phyloP scores from a whole-genome alignment of 805 yeast species.

The Ogataea philodendri region DNA sequence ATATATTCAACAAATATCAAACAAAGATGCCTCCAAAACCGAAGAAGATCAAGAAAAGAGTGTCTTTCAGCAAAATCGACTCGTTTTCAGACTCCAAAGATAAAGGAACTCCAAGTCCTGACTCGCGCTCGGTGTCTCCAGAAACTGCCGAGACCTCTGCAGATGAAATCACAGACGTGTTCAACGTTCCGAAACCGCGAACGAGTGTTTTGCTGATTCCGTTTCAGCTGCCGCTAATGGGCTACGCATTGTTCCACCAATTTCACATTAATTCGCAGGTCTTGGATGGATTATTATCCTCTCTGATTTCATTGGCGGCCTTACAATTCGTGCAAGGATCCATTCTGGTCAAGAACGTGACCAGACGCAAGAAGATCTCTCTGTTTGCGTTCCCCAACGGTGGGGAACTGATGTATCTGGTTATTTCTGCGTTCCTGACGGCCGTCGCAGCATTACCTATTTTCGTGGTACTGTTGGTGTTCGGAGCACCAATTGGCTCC shows the following conservation, averaged over 20 bases:
- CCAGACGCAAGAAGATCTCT: slow-evolving; percentile 26
- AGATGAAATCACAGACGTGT: no score
- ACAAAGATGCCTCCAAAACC: slow-evolving; percentile 6
- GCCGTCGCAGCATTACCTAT: slow-evolving; percentile 38
- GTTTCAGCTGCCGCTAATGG: slow-evolving; percentile 29
- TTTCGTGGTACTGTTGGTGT: slow-evolving; percentile 48
- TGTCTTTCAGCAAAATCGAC: slow-evolving; percentile 21
- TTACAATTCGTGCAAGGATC: slow-evolving; percentile 37
- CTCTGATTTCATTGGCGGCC: slow-evolving; percentile 34
- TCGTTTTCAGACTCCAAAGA: slow-evolving; percentile 24
- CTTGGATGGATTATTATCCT: slow-evolving; percentile 24
- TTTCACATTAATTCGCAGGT: slow-evolving; percentile 34
- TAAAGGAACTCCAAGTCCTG: slow-evolving; percentile 2
- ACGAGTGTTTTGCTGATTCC: slow-evolving; percentile 29
- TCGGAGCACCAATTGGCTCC: slow-evolving; percentile 78
- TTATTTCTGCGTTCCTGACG: slow-evolving; percentile 34
- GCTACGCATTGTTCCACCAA: slow-evolving; percentile 31
- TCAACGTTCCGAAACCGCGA: slow-evolving; percentile 18
- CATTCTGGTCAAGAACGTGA: slow-evolving; percentile 34
- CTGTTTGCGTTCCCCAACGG: slow-evolving; percentile 13
- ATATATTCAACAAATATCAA: neutral
- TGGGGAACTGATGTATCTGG: slow-evolving; percentile 27
- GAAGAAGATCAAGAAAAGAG: slow-evolving; percentile 29
- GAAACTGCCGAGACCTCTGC: slow-evolving; percentile 1
- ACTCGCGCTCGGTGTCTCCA: neutral